Base-by-base conservation (phyloP, 768 basidiomycete genomes). In the Xerocomus brunneocitrinus region DNA sequence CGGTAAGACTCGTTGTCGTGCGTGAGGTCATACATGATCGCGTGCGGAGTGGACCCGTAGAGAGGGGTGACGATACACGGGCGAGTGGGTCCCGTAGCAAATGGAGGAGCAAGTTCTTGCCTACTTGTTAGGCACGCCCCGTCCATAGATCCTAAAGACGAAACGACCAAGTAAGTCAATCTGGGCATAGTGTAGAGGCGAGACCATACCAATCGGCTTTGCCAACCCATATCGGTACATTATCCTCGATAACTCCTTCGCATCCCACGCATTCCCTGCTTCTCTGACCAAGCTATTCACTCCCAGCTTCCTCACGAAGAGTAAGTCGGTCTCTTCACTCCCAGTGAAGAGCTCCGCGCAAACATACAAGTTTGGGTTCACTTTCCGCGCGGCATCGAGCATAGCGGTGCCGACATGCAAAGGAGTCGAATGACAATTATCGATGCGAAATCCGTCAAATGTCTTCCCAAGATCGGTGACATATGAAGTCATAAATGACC, bases 381-480 rank as follows among this genome's bases (percentile, higher is more conserved):
- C 83, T 22, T 84, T 84, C 31, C 97, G 82, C 6, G 95, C 95
- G 16, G 85, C 84, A 66, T 99, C 97, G 34, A 99, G 84, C 76
- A 99, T 85, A 42, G 78, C 76, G n/a, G 87, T 86, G n/a, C 97
- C 97, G n/a, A 98, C 93, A 59, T 91, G 84, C 32, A 98, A 72
- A 13, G 97, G 97, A 0, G 97, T 99, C 4, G 95, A 98, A 71
- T 99, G 95, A 57, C 93, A 97, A 66, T 99, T 99, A 72, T 99
- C 97, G 62, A 99, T 87, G 28, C 97, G 83, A 80, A 99, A 99
- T 9, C 97, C 97, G 55, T 98, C 89, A 66, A 98, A 99, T 8
- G 81, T 79, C 36, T 72, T 73, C 0, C 95, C 97, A 27, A 98
- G 85, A 8, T 78, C 77, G 46, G 77, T 79, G 52, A 94, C 90